Percentiles rank a stretch among this genome's conserved stretches.
Conservation (phyloP, 2,329 filamentous ascomycete species). For the Stagonosporopsis vannaccii region DNA sequence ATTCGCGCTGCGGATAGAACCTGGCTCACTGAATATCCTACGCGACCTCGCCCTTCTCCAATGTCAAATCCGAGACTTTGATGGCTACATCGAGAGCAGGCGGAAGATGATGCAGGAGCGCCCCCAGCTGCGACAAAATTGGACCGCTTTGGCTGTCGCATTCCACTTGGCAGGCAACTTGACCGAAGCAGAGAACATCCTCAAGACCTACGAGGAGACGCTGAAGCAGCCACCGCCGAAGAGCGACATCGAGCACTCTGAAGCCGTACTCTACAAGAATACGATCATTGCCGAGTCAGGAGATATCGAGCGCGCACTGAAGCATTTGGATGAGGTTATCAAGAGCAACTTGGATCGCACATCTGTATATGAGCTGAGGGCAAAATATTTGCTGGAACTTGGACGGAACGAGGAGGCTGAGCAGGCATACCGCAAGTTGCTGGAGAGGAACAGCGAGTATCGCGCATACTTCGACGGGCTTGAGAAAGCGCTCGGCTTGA, state of each 20-base stretch:
- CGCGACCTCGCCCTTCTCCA: constrained; percentile 92
- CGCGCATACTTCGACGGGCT: constrained; percentile 84
- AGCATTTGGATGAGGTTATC: constrained; percentile 80
- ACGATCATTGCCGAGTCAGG: constrained; percentile 89
- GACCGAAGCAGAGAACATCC: constrained; percentile 84
- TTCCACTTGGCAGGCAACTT: constrained; percentile 90
- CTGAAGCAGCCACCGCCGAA: constrained; percentile 80
- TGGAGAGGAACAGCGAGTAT: constrained; percentile 89
- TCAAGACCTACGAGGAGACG: constrained; percentile 92
- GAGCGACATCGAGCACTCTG: constrained; percentile 88
- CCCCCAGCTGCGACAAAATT: constrained; percentile 85
- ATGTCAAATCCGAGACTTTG: constrained; percentile 94
- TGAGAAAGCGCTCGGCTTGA: constrained; percentile 71
- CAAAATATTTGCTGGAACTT: constrained; percentile 82
- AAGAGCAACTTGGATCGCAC: constrained; percentile 84
- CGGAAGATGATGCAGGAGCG: constrained; percentile 85
- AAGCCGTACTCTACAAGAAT: constrained; percentile 95
- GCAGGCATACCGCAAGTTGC: constrained; percentile 78
- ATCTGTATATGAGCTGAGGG: constrained; percentile 83
- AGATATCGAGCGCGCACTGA: constrained; percentile 80
- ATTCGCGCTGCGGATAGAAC: constrained; percentile 89
- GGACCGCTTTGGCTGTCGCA: constrained; percentile 95
- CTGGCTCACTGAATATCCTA: constrained; percentile 93
- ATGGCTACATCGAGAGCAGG: constrained; percentile 90
- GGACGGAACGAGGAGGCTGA: constrained; percentile 80